A percentile compares a stretch with the other conserved stretches of the same genome.
Evolutionary conservation across 805 yeast species (phyloP).

Genomic region (Candida vaughaniae): DNA sequence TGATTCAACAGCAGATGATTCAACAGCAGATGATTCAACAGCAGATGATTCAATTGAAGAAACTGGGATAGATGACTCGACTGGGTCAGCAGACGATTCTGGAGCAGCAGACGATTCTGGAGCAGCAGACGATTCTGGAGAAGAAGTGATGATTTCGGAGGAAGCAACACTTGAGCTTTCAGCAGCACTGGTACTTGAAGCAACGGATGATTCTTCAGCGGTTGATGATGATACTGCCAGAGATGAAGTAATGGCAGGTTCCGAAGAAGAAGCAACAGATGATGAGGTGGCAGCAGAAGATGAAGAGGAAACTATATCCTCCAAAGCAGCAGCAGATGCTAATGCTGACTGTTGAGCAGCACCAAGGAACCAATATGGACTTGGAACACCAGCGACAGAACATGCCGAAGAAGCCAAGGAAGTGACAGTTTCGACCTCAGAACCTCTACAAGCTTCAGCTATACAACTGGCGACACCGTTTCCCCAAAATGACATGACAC

Average conservation of each 20-base stretch:
- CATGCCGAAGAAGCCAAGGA: constrained; percentile 32
- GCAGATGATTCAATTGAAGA: background rate
- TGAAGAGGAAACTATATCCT: constrained; percentile 7
- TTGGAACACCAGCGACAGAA: constrained; percentile 29
- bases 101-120: constrained; percentile 12
- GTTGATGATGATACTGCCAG: constrained; percentile 5
- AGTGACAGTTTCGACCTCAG: constrained; percentile 27
- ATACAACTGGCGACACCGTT: constrained; percentile 37
- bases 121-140: constrained; percentile 7
- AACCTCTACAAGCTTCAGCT: constrained; percentile 33
- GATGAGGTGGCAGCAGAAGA: constrained; percentile 1
- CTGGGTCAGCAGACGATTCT: background rate
- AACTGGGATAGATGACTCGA: background rate
- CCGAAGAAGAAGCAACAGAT: constrained; percentile 2
- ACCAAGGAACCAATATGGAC: constrained; percentile 40
- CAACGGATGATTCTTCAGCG: constrained; percentile 6
- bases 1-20: constrained; percentile 5
- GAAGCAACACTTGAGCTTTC: constrained; percentile 1
- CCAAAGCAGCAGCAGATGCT: constrained; percentile 25
- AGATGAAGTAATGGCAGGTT: constrained; percentile 3
- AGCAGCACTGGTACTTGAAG: constrained; percentile 1
- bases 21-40: constrained; percentile 3
- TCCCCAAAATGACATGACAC: constrained; percentile 36
- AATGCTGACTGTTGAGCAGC: constrained; percentile 21
- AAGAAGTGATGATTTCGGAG: constrained; percentile 2